Evolutionary conservation across 2,329 filamentous ascomycete species (phyloP).

Genomic region (Sclerotinia nivalis): DNA sequence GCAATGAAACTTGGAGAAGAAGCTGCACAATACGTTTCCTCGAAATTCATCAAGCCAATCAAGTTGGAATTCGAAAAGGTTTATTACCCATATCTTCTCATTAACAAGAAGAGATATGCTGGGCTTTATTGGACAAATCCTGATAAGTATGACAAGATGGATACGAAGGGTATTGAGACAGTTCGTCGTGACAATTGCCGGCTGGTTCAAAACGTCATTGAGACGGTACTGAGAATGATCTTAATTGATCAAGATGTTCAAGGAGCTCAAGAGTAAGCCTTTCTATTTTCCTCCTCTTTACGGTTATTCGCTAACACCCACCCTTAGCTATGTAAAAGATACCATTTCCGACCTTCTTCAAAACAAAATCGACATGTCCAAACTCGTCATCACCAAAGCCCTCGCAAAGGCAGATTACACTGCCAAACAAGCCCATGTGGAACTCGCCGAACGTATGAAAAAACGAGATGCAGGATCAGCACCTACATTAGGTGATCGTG

Average conservation of each 20-base stretch:
- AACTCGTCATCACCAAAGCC: slow-evolving; percentile 97
- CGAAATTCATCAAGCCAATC: slow-evolving; percentile 94
- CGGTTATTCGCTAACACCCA: not conserved
- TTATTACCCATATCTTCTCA: slow-evolving; percentile 94
- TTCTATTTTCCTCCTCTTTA: not conserved
- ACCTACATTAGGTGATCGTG: slow-evolving; percentile 21
- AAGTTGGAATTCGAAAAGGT: slow-evolving; percentile 99
- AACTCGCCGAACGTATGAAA: slow-evolving; percentile 90
- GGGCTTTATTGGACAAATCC: slow-evolving; percentile 97
- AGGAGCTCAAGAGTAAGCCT: slow-evolving; percentile 85
- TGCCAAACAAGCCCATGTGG: slow-evolving; percentile 92
- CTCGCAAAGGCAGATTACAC: slow-evolving; percentile 87
- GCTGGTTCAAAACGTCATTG: slow-evolving; percentile 94
- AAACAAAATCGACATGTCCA: slow-evolving; percentile 98
- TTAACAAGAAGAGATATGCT: slow-evolving; percentile 99
- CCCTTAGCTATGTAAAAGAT: slow-evolving; percentile 70
- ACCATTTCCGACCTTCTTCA: slow-evolving; percentile 93
- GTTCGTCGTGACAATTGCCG: slow-evolving; percentile 96
- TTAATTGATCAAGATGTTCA: slow-evolving; percentile 89
- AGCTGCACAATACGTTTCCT: slow-evolving; percentile 82
- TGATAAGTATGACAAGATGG: slow-evolving; percentile 98
- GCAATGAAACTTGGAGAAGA: slow-evolving; percentile 96
- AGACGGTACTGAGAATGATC: slow-evolving; percentile 93
- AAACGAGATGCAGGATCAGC: slow-evolving; percentile 24
- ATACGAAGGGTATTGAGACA: slow-evolving; percentile 98